Evolutionary conservation across 2,329 filamentous ascomycete genomes (phyloP).

Genomic region (Rutstroemia sp.): DNA sequence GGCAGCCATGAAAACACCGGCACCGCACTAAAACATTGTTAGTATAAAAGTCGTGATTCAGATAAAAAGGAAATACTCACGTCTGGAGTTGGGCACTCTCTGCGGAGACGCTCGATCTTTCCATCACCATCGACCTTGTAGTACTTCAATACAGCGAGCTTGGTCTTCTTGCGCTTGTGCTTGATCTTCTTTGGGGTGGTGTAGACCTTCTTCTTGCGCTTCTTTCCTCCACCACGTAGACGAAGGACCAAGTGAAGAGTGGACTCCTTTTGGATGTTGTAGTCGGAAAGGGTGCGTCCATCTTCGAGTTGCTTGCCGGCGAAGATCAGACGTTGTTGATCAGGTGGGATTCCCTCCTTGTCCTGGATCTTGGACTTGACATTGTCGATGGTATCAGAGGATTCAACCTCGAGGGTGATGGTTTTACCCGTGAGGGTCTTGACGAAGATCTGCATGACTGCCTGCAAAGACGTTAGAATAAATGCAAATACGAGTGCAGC

Average conservation of each 20-base stretch:
- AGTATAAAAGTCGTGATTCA: slow-evolving; percentile 23
- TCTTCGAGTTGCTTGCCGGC: slow-evolving; percentile 99
- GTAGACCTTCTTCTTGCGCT: slow-evolving; percentile 99
- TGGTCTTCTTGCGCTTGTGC: slow-evolving; percentile 99
- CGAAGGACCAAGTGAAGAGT: slow-evolving; percentile 97
- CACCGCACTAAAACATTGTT: slow-evolving; percentile 68
- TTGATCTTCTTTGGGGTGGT: slow-evolving; percentile 99
- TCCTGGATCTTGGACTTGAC: slow-evolving; percentile 98
- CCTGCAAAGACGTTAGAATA: slow-evolving; percentile 21
- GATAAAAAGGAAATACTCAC: slow-evolving; percentile 42
- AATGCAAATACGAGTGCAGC: too few relatives aligned
- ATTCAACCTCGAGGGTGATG: slow-evolving; percentile 99
- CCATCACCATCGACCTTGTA: slow-evolving; percentile 99
- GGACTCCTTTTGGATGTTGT: slow-evolving; percentile 99
- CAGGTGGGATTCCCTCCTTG: slow-evolving; percentile 99
- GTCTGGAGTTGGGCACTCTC: slow-evolving; percentile 90
- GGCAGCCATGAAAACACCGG: slow-evolving; percentile 99
- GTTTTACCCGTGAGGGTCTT: slow-evolving; percentile 96
- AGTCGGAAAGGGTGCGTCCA: slow-evolving; percentile 96
- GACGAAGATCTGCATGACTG: slow-evolving; percentile 51
- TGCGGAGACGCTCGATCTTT: slow-evolving; percentile 98
- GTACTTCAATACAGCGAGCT: slow-evolving; percentile 99
- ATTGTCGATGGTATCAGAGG: slow-evolving; percentile 99
- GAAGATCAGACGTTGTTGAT: slow-evolving; percentile 99
- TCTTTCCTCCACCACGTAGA: slow-evolving; percentile 98